A percentile compares a stretch with the other conserved stretches of the same genome.
Conservation (phyloP, 2,329 filamentous ascomycete genomes). For the Fusarium hostae region DNA sequence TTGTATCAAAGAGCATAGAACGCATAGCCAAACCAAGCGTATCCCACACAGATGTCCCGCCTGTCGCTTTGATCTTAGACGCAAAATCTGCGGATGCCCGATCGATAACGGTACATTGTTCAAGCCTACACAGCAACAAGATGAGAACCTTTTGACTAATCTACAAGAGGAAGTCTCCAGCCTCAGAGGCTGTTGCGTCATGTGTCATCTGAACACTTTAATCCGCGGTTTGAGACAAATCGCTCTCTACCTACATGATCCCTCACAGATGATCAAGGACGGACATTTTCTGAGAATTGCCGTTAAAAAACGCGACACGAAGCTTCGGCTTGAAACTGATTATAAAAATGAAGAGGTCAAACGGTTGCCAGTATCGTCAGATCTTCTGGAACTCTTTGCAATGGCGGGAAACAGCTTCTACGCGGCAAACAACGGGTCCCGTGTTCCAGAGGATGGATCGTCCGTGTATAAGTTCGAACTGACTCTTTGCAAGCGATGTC, state of each 20-base stretch:
- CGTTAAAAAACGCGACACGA: neutral
- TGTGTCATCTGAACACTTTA: neutral
- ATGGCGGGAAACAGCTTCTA: neutral
- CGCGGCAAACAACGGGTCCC: neutral
- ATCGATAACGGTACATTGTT: neutral
- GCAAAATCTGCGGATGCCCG: neutral
- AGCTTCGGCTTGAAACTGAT: neutral
- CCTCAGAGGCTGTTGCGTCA: neutral
- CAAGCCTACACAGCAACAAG: neutral
- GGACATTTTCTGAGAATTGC: neutral
- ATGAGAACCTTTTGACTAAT: neutral
- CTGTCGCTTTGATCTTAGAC: neutral
- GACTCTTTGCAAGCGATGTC: neutral
- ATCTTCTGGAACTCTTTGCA: neutral
- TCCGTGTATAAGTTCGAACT: neutral
- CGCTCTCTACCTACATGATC: neutral
- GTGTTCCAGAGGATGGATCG: neutral
- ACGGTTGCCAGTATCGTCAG: neutral
- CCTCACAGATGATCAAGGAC: neutral
- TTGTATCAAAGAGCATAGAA: neutral
- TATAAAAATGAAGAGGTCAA: neutral
- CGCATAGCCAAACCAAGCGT: rapidly evolving
- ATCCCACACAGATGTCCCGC: neutral
- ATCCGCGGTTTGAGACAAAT: neutral
- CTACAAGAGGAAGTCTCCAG: neutral